A percentile compares a stretch with the other conserved stretches of the same genome.
Conservation (phyloP, 495 filamentous ascomycete species). For the Talaromyces stipitatus region DNA sequence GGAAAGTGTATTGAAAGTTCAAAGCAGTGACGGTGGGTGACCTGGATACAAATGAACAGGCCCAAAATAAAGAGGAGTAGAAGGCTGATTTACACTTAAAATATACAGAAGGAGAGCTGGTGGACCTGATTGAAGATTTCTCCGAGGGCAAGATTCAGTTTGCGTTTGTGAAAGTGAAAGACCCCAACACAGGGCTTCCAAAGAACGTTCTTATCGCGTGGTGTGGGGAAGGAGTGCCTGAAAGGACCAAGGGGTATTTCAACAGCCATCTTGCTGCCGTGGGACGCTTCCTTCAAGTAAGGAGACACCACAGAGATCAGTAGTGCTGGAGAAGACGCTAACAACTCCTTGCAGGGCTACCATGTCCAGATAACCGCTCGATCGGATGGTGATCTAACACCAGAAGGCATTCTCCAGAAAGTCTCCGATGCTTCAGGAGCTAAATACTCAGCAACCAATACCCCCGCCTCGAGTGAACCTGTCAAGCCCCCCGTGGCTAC, state of each 20-base stretch:
- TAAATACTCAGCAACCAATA: slow-evolving; percentile 71
- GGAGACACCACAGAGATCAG: slow-evolving; percentile 13
- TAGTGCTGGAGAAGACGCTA: no score
- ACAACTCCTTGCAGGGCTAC: slow-evolving; percentile 55
- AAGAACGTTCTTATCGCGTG: slow-evolving; percentile 93
- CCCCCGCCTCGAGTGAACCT: slow-evolving; percentile 34
- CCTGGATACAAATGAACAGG: not conserved
- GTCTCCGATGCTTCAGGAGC: slow-evolving; percentile 94
- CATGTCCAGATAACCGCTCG: slow-evolving; percentile 96
- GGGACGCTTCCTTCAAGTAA: slow-evolving; percentile 78
- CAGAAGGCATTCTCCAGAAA: slow-evolving; percentile 82
- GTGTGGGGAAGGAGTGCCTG: slow-evolving; percentile 98
- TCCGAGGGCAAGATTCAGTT: slow-evolving; percentile 95
- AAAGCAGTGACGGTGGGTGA: slow-evolving; percentile 73
- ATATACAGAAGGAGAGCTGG: slow-evolving; percentile 77
- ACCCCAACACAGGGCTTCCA: slow-evolving; percentile 82
- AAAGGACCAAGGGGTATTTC: slow-evolving; percentile 96
- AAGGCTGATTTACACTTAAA: not conserved
- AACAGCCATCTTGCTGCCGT: slow-evolving; percentile 87
- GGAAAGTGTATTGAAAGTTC: slow-evolving; percentile 91
- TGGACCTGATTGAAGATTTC: slow-evolving; percentile 95
- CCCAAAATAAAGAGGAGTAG: not conserved
- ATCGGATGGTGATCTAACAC: slow-evolving; percentile 78
- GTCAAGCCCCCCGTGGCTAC: slow-evolving; percentile 65
- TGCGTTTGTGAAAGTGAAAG: slow-evolving; percentile 92